These are phyloP conservation scores for Scedosporium dehoogii DNA, from an alignment of 2,329 filamentous ascomycete genomes.

Conservation along the genomic window DNA sequence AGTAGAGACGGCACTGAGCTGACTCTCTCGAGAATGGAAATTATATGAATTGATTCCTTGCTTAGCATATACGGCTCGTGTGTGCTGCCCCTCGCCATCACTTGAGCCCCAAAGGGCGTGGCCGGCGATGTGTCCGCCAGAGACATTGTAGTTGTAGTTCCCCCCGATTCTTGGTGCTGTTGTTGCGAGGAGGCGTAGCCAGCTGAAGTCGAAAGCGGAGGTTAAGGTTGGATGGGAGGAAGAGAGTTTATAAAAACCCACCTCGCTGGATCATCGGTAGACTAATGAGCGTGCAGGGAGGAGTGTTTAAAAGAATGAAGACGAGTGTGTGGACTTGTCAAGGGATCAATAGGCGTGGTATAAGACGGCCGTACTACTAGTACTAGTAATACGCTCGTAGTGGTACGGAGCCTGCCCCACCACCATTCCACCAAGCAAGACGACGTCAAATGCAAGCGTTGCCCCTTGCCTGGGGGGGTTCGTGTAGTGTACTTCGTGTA, in stretches of 20 bases:
- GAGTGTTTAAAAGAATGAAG: neutral
- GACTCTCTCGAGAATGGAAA: slow-evolving; percentile 55
- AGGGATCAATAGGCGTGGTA: too few relatives aligned
- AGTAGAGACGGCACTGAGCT: slow-evolving; percentile 62
- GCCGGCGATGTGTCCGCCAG: neutral
- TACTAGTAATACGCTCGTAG: too few relatives aligned
- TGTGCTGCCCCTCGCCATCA: neutral
- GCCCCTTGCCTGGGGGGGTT: too few relatives aligned
- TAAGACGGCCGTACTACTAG: too few relatives aligned
- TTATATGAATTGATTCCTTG: slow-evolving; percentile 28
- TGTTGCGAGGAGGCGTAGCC: neutral
- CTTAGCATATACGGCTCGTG: neutral
- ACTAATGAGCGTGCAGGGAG: neutral
- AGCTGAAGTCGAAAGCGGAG: neutral
- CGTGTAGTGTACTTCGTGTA: too few relatives aligned
- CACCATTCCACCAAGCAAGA: too few relatives aligned
- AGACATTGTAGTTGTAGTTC: neutral
- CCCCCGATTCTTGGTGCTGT: neutral
- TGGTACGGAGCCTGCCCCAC: too few relatives aligned
- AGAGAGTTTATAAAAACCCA: neutral
- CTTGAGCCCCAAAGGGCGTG: neutral
- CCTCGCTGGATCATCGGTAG: neutral
- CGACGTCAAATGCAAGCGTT: too few relatives aligned
- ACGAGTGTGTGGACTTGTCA: neutral
- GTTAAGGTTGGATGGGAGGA: neutral